Conservation (phyloP, 345 rosid genomes). For the Linum trigynum region DNA sequence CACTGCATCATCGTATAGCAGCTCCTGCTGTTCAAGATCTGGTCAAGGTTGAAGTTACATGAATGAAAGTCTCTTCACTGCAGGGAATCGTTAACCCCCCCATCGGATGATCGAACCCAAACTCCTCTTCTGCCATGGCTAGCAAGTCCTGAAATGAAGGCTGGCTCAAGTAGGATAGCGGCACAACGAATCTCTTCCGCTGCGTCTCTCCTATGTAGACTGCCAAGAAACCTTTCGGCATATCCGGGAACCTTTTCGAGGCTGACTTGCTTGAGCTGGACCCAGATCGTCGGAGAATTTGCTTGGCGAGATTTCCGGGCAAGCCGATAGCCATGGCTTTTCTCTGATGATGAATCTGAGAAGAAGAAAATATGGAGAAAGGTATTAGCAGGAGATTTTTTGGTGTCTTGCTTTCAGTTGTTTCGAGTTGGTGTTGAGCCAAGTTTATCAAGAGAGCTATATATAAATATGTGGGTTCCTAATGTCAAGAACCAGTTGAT, state of each 20-base stretch:
- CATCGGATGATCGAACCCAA: not conserved
- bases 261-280: conserved; percentile 2
- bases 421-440: not conserved
- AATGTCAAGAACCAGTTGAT: no score
- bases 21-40: not conserved
- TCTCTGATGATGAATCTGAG: not conserved
- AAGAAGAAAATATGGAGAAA: not conserved
- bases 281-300: conserved; percentile 22
- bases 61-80: no score
- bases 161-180: conserved; percentile 25
- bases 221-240: conserved; percentile 37
- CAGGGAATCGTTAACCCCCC: not conserved
- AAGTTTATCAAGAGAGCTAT: not conserved
- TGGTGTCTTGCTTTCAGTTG: not conserved
- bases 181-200: conserved; percentile 40
- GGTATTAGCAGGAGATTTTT: conserved; percentile 14
- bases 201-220: conserved; percentile 34
- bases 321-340: conserved; percentile 41
- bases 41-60: no score
- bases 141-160: conserved; percentile 33
- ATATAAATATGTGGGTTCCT: not conserved
- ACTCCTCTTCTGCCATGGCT: conserved; percentile 14
- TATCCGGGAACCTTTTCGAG: not conserved
- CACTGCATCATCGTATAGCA: no score
- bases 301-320: conserved; percentile 53